Base-by-base conservation (phyloP, 495 filamentous ascomycete genomes). In the Aspergillus baeticus region DNA sequence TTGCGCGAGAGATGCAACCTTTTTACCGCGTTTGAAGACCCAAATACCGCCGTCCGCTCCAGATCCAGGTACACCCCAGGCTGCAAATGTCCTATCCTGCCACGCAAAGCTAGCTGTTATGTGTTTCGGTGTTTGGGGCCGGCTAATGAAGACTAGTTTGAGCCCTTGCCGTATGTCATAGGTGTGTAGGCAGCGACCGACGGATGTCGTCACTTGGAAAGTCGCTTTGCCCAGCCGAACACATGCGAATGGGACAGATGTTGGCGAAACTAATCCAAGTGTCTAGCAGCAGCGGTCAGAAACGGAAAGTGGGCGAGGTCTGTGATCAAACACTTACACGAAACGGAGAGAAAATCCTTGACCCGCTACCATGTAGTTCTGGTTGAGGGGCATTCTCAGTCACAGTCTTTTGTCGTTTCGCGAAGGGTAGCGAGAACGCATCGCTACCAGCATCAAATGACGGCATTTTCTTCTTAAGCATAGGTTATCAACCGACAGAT, bases 121-220 rank as follows among this genome's bases (percentile, higher is more conserved):
- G 36, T 77, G 73, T 53, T 83, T 83, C 0, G 92, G 92, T 0
- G 92, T 97, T 68, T 91, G 87, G 10, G 95, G 94, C 35, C 90
- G 82, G 20, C 88, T 96, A 51, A 97, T 80, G 66, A 98, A 99
- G 51, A 97, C 82, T 38, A 98, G 83, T 61, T 91, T 92, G 65
- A 99, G 78, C 20, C 92, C 92, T 67, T 82, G 85, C 62, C 86
- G 89, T 47, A 98, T 74, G 67, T 98, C 94, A 72, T 98, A 98
- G 2, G 94, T 98, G 67, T 98, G 94, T 11, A 99, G 82, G 39
- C 85, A 88, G 58, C 85, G 84, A 59, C 92, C 92, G 46, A 93
- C 89, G 0, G 90, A 96, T 36, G 95, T 98, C 13, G 94, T 97
- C 69, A 99, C 89, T 65, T 99, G 94, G 69, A 94, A 97, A 15